Evolutionary conservation across 2,329 filamentous ascomycete species (phyloP).

Genomic region (Sphaerulina populicola): DNA sequence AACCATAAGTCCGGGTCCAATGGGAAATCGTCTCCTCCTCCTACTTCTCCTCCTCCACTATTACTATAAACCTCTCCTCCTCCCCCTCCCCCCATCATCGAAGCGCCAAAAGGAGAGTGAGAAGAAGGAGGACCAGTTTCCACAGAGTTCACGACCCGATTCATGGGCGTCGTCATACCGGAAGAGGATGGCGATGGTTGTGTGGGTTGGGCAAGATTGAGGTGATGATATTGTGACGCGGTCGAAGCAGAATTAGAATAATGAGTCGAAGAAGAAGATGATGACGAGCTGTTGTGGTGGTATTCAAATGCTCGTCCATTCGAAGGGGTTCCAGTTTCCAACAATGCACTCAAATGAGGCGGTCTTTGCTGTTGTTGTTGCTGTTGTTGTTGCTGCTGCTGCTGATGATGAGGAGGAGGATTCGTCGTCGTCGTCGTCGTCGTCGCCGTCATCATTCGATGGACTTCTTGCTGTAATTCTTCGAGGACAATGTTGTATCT

Average conservation of each 20-base stretch:
- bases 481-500: conserved; percentile 48
- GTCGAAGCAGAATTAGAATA: too few species aligned
- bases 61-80: not conserved
- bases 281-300: too few species aligned
- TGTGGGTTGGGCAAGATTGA: too few species aligned
- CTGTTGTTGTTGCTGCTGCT: not conserved
- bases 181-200: not conserved
- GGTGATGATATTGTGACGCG: too few species aligned
- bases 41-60: not conserved
- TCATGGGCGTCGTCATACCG: not conserved
- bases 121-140: too few species aligned
- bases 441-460: conserved; percentile 22
- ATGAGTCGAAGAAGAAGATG: too few species aligned
- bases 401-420: not conserved
- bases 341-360: conserved; percentile 5
- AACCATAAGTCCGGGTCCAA: conserved; percentile 28
- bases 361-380: not conserved
- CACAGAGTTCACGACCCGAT: too few species aligned
- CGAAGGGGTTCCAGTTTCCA: conserved; percentile 1
- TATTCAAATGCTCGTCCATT: not conserved
- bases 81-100: too few species aligned
- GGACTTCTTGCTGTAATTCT: conserved; percentile 41
- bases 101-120: too few species aligned
- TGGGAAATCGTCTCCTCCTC: conserved; percentile 17
- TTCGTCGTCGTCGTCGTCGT: not conserved